Evolutionary conservation across 495 filamentous ascomycete genomes (phyloP), one percentile per base, ranked within the genome.

Genomic region (Penicillium egyptiacum): DNA sequence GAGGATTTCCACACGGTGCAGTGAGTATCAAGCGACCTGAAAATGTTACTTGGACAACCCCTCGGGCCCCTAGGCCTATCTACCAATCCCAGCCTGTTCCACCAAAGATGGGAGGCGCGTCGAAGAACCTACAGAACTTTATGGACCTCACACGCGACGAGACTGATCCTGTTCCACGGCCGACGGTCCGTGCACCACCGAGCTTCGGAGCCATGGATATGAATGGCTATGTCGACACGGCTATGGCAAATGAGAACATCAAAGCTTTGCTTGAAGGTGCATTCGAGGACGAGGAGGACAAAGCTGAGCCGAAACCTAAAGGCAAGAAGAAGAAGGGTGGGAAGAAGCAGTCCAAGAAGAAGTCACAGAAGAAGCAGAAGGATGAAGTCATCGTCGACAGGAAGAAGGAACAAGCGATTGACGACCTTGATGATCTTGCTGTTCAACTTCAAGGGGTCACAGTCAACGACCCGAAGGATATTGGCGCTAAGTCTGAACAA

Each of bases 201-300:
- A 66, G 58, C 1, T 79, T 80, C 53, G 75, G 75, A 8, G 67
- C 73, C 5, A 64, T 69, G 46, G 86, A 90, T 52, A 81, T 82
- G 44, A 82, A 83, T 50, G 74, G 82, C 5, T 95, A 90, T 66
- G 85, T 95, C 0, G 90, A 96, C 63, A 77, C 86, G 0, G 78
- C 79, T 25, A 87, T 93, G 63, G 91, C 92, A 3, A 84, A 86
- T 14, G 88, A 90, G 55, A 90, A 95, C 61, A 85, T 96, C 56
- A 96, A 96, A 69, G 90, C 88, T 30, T 70, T 96, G 16, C 76
- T 96, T 4, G 90, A 96, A 71, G 92, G 92, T 20, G 87, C 87
- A 2, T 86, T 96, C 61, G 92, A 94, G 46, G 90, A 92, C 46
- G 88, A 90, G 20, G 87, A 91, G 41, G 87, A 87, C 46, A 77